These are phyloP conservation scores for Geotrichum histeridarum DNA, from an alignment of 1,139 yeast species.

Conservation along the genomic window DNA sequence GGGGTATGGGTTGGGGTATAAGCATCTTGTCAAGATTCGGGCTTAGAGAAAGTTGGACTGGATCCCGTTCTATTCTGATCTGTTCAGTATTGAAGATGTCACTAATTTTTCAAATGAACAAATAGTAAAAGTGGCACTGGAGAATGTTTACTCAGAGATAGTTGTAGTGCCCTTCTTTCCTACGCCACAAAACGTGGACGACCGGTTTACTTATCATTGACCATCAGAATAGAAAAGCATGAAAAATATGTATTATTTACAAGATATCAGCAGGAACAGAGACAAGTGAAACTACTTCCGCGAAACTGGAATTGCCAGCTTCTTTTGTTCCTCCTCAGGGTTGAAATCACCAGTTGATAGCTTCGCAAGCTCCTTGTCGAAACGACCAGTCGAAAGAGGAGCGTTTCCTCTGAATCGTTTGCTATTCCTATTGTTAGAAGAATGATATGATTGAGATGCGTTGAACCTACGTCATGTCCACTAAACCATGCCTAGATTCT, in stretches of 20 bases:
- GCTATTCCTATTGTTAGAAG: conserved; percentile 31
- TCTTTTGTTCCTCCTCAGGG: conserved; percentile 66
- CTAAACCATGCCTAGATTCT: conserved; percentile 26
- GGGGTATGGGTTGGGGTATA: too few relatives aligned
- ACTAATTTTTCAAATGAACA: too few relatives aligned
- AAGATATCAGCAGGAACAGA: not conserved
- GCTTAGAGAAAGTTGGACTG: too few relatives aligned
- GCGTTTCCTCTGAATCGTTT: conserved; percentile 93
- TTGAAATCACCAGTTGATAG: conserved; percentile 76
- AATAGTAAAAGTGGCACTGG: too few relatives aligned
- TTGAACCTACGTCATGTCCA: conserved; percentile 52
- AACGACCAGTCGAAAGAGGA: conserved; percentile 85
- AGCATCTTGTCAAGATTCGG: too few relatives aligned
- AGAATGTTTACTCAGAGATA: too few relatives aligned
- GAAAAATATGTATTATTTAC: not conserved
- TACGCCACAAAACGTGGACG: too few relatives aligned
- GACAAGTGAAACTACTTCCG: not conserved
- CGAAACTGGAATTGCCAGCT: conserved; percentile 19
- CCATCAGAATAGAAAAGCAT: not conserved
- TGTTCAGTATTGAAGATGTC: too few relatives aligned
- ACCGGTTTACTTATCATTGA: not conserved
- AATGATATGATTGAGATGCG: not conserved
- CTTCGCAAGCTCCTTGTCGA: conserved; percentile 78
- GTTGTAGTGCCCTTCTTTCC: too few relatives aligned
- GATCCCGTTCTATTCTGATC: too few relatives aligned